Conservation (phyloP, 2,329 filamentous ascomycete genomes). For the Scytalidium sp. region DNA sequence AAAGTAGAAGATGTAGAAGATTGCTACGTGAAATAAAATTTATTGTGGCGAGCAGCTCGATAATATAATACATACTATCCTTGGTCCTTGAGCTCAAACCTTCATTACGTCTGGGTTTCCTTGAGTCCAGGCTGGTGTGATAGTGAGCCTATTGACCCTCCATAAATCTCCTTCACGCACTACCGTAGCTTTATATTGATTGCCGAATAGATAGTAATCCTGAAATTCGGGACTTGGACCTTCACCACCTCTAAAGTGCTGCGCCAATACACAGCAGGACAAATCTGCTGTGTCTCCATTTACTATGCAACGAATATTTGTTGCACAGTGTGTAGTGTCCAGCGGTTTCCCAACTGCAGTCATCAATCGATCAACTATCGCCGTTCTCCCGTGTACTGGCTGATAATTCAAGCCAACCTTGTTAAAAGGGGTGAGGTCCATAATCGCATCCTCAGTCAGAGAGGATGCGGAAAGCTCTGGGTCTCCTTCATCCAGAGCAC, state of each 20-base stretch:
- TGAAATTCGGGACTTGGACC: not conserved
- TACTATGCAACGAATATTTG: not conserved
- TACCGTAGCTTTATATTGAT: not conserved
- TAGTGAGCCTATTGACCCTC: not conserved
- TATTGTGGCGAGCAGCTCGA: too few species aligned
- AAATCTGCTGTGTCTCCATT: not conserved
- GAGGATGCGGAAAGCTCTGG: not conserved
- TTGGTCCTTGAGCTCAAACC: too few species aligned
- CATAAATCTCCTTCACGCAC: not conserved
- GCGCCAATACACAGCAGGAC: not conserved
- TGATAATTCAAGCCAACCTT: not conserved
- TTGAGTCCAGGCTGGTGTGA: not conserved
- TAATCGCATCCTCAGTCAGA: not conserved
- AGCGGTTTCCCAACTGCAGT: not conserved
- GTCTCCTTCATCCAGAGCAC: not conserved
- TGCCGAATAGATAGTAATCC: not conserved
- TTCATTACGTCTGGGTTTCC: not conserved
- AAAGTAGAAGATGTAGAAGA: too few species aligned
- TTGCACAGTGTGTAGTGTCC: not conserved
- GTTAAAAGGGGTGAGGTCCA: not conserved
- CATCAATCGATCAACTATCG: not conserved
- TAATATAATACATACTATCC: too few species aligned
- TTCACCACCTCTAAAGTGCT: not conserved
- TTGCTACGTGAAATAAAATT: too few species aligned
- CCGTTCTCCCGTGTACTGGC: not conserved